These are phyloP conservation scores for Yarrowia sp. DNA, from an alignment of 805 yeast genomes.

Conservation along the genomic window DNA sequence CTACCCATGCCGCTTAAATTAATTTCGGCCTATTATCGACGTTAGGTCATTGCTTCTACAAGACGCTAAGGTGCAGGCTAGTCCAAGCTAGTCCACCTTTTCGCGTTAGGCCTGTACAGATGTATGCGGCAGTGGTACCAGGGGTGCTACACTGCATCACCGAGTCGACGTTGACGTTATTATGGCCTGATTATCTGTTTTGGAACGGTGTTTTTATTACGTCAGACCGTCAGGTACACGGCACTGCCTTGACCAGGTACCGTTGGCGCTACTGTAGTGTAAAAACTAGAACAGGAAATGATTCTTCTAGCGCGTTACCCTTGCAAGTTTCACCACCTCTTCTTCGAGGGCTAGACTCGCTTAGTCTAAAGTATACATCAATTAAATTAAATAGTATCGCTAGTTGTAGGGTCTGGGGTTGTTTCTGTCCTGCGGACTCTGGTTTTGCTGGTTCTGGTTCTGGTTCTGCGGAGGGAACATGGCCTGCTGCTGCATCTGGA, in stretches of 20 bases:
- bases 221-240: too few species aligned
- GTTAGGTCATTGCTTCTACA: not conserved
- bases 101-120: not conserved
- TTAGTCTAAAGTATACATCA: not conserved
- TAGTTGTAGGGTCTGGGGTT: conserved; percentile 11
- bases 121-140: not conserved
- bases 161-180: not conserved
- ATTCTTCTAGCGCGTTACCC: too few species aligned
- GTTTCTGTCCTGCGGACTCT: conserved; percentile 1
- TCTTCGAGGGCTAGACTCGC: too few species aligned
- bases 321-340: too few species aligned
- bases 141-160: not conserved
- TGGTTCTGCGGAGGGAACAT: not conserved
- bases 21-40: not conserved
- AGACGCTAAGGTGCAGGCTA: not conserved
- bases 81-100: not conserved
- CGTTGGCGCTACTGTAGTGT: too few species aligned
- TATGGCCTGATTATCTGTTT: not conserved
- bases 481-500: not conserved
- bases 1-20: too few species aligned
- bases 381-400: not conserved
- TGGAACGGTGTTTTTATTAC: too few species aligned
- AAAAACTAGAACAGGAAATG: too few species aligned
- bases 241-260: too few species aligned
- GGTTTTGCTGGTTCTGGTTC: conserved; percentile 26